These are phyloP conservation scores for Zoysia japonica DNA, from an alignment of 176 grass and related monocot species.

Conservation along the genomic window DNA sequence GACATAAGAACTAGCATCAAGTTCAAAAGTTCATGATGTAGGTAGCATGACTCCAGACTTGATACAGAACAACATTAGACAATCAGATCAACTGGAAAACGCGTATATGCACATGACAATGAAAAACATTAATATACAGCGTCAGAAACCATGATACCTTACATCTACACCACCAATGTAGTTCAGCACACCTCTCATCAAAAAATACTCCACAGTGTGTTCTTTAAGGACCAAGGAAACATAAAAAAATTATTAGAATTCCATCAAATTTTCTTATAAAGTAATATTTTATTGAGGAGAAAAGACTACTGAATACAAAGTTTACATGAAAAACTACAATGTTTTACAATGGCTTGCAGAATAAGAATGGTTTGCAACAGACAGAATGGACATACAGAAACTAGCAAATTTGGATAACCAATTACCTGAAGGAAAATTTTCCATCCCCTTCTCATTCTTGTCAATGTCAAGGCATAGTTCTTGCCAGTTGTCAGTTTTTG, in stretches of 20 bases:
- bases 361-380: constrained; percentile 28
- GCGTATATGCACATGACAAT: neutral
- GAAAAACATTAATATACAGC: constrained; percentile 19
- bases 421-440: constrained; percentile 77
- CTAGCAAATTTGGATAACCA: constrained; percentile 15
- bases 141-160: constrained; percentile 69
- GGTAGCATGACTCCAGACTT: constrained; percentile 81
- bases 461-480: constrained; percentile 78
- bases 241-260: constrained; percentile 8
- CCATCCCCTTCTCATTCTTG: constrained; percentile 69
- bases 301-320: neutral
- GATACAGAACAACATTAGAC: constrained; percentile 41
- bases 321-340: neutral
- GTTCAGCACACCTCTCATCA: constrained; percentile 75
- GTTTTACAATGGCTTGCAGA: neutral
- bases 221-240: constrained; percentile 50
- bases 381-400: neutral
- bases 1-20: constrained; percentile 97
- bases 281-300: neutral
- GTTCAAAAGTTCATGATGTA: constrained; percentile 95
- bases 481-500: constrained; percentile 74
- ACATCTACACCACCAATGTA: constrained; percentile 84
- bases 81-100: constrained; percentile 39
- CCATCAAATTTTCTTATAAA: neutral
- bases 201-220: constrained; percentile 70